phyloP scores from a whole-genome alignment of 805 yeast genomes.

The Cyberlindnera maclurae region DNA sequence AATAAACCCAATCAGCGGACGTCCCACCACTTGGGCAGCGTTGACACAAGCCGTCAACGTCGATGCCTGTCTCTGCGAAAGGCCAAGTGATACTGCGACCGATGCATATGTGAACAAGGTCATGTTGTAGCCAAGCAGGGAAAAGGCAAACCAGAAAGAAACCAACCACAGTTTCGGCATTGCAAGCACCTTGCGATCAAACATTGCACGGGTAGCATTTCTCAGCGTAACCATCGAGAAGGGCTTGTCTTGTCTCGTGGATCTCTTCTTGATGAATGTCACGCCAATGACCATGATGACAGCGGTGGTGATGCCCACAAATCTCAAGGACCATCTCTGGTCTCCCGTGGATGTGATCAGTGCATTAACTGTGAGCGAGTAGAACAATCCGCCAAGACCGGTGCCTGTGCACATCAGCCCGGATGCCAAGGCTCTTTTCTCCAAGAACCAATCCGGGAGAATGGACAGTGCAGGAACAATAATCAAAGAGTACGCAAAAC shows the following conservation, averaged over 20 bases:
- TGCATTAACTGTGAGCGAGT: slow-evolving; percentile 34
- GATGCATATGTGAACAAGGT: slow-evolving; percentile 39
- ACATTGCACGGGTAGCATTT: slow-evolving; percentile 19
- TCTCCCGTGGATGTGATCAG: slow-evolving; percentile 34
- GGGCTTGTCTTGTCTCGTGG: slow-evolving; percentile 13
- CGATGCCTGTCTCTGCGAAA: slow-evolving; percentile 35
- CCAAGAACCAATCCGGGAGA: slow-evolving; percentile 65
- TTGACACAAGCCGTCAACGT: slow-evolving; percentile 39
- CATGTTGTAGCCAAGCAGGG: slow-evolving; percentile 34
- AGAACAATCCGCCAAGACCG: slow-evolving; percentile 44
- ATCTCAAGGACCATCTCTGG: slow-evolving; percentile 42
- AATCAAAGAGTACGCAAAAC: slow-evolving; percentile 43
- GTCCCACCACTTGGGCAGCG: slow-evolving; percentile 40
- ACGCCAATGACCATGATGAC: slow-evolving; percentile 31
- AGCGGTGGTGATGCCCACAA: slow-evolving; percentile 35
- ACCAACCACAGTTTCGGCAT: slow-evolving; percentile 25
- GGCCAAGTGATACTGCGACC: slow-evolving; percentile 41
- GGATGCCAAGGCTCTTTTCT: slow-evolving; percentile 46
- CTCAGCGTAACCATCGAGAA: slow-evolving; percentile 1
- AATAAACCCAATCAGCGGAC: slow-evolving; percentile 39
- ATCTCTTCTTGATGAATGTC: slow-evolving; percentile 27
- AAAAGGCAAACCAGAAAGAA: slow-evolving; percentile 30
- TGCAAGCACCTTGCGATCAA: slow-evolving; percentile 25
- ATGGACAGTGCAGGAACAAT: slow-evolving; percentile 52
- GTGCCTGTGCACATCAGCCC: slow-evolving; percentile 44